Conservation (phyloP, 768 basidiomycete species). For the Boletus rubroflammeus region DNA sequence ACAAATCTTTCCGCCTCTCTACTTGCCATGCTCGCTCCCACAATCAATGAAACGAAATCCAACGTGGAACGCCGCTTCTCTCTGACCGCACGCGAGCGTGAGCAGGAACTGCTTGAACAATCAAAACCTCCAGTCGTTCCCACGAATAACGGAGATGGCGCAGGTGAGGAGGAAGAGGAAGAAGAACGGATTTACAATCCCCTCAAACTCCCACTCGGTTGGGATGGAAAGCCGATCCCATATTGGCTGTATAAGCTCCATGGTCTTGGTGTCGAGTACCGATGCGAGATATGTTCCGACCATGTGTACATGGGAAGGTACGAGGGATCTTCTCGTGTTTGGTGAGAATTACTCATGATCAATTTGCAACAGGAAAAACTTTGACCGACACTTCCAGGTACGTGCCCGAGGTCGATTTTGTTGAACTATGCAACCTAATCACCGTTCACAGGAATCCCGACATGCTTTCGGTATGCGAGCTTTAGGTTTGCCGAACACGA, state of each 20-base stretch:
- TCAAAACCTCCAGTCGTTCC: conserved; percentile 47
- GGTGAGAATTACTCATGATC: conserved; percentile 14
- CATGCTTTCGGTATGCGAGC: conserved; percentile 99
- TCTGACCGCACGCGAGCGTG: conserved; percentile 94
- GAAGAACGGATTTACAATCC: conserved; percentile 98
- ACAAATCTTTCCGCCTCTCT: conserved; percentile 70
- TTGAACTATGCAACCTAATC: conserved; percentile 15
- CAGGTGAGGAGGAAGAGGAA: conserved; percentile 83
- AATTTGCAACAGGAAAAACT: conserved; percentile 70
- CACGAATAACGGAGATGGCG: conserved; percentile 41
- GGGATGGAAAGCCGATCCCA: conserved; percentile 99
- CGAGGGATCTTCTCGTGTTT: conserved; percentile 18
- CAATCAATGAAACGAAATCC: conserved; percentile 85
- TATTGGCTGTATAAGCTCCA: conserved; percentile 99
- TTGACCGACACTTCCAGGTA: conserved; percentile 93
- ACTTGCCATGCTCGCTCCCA: conserved; percentile 57
- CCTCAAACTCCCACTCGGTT: conserved; percentile 91
- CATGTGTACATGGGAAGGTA: conserved; percentile 95
- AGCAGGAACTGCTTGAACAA: conserved; percentile 85
- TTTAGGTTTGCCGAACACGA: conserved; percentile 94
- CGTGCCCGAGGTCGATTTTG: conserved; percentile 10
- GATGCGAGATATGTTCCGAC: conserved; percentile 96
- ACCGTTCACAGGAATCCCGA: conserved; percentile 67
- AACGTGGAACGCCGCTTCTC: conserved; percentile 97
- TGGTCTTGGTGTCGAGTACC: conserved; percentile 96